phyloP scores from a whole-genome alignment of 2,329 filamentous ascomycete genomes.

The Rachicladosporium sp. region DNA sequence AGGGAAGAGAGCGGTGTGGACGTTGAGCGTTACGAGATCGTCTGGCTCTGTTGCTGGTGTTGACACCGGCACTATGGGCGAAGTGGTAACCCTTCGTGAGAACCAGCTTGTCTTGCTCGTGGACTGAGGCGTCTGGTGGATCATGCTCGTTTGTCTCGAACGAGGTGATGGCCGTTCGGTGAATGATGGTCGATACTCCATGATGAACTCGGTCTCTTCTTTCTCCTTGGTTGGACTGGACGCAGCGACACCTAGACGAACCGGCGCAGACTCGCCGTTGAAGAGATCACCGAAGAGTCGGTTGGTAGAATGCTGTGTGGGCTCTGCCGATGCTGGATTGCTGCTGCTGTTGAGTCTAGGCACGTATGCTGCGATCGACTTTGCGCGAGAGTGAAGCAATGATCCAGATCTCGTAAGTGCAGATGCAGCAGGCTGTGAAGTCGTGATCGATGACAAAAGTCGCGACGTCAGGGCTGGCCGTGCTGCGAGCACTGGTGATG shows the following conservation, averaged over 20 bases:
- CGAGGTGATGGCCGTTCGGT: conserved; percentile 17
- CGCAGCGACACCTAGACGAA: conserved; percentile 19
- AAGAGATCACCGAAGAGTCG: conserved; percentile 21
- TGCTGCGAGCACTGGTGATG: neutral
- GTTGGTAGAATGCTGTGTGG: conserved; percentile 6
- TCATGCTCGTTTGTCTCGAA: conserved; percentile 4
- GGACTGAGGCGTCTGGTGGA: conserved; percentile 4
- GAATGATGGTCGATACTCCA: conserved; percentile 24
- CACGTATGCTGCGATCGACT: conserved; percentile 18
- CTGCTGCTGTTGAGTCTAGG: conserved; percentile 15
- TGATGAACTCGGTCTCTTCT: conserved; percentile 21
- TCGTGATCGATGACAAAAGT: conserved; percentile 16
- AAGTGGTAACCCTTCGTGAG: conserved; percentile 12
- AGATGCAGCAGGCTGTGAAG: conserved; percentile 16
- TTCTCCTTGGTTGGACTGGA: conserved; percentile 18
- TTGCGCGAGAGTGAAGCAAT: conserved; percentile 19
- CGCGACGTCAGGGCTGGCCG: conserved; percentile 16
- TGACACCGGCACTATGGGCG: neutral
- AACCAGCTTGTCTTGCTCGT: conserved; percentile 21
- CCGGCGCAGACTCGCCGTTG: conserved; percentile 22
- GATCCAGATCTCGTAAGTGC: conserved; percentile 18
- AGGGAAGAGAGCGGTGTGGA: conserved; percentile 42
- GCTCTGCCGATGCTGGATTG: conserved; percentile 5
- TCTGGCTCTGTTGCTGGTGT: conserved; percentile 23
- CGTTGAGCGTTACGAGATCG: conserved; percentile 43